Evolutionary conservation across 345 rosid genomes (phyloP).

Genomic region (Citropsis articulata): DNA sequence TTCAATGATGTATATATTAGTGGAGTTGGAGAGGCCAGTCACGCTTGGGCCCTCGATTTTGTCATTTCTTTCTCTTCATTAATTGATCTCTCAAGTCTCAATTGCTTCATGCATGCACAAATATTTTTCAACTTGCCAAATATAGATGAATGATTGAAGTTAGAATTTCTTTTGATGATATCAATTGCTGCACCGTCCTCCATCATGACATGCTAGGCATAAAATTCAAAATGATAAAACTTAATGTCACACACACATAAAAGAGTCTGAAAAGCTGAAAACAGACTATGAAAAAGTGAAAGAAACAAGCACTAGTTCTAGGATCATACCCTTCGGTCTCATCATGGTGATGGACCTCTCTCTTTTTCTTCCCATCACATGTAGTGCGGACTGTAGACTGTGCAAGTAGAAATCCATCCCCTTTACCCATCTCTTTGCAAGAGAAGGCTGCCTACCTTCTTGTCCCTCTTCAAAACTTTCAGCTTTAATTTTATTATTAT

Average conservation of each 20-base stretch:
- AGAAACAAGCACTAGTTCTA: constrained; percentile 25
- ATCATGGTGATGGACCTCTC: constrained; percentile 17
- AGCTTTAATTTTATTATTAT: neutral
- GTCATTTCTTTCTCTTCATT: neutral
- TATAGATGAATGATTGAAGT: neutral
- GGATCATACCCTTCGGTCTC: neutral
- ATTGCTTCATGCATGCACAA: neutral
- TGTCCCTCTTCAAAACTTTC: constrained; percentile 6
- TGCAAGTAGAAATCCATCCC: neutral
- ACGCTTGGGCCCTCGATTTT: too few species aligned
- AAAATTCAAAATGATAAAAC: too few species aligned
- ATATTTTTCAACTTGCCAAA: neutral
- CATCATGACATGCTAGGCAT: too few species aligned
- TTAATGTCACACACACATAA: too few species aligned
- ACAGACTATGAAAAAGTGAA: constrained; percentile 1
- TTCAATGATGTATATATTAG: too few species aligned
- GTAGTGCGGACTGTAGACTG: neutral
- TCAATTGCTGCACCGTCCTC: too few species aligned
- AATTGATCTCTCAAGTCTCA: too few species aligned
- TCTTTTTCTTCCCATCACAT: constrained; percentile 10
- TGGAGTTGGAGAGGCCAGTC: too few species aligned
- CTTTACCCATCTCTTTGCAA: constrained; percentile 1
- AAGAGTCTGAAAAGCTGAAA: too few species aligned
- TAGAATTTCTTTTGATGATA: neutral
- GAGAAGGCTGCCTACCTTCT: constrained; percentile 4